These are phyloP conservation scores for Cladophialophora bantiana DNA, from an alignment of 2,329 filamentous ascomycete genomes.

Conservation along the genomic window DNA sequence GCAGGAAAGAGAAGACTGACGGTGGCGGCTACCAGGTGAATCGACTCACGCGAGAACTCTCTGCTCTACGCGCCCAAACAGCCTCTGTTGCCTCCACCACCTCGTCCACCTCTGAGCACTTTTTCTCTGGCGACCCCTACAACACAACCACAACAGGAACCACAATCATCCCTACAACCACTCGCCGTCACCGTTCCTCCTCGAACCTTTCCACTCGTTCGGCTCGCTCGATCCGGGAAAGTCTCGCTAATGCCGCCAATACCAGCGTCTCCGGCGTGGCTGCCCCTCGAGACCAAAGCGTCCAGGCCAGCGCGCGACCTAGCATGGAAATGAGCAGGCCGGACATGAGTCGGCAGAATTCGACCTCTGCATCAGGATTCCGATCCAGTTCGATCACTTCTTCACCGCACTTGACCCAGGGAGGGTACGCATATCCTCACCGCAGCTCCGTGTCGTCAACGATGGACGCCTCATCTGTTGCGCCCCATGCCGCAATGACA, in stretches of 20 bases:
- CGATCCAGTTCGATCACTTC: conserved; percentile 30
- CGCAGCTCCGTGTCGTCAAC: conserved; percentile 33
- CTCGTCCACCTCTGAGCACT: conserved; percentile 61
- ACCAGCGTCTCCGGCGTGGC: conserved; percentile 52
- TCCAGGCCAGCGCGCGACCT: conserved; percentile 34
- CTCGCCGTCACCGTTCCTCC: conserved; percentile 63
- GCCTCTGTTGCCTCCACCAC: conserved; percentile 68
- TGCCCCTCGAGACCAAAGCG: conserved; percentile 49
- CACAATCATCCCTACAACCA: conserved; percentile 61
- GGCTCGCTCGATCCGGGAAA: conserved; percentile 42
- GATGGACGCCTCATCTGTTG: conserved; percentile 11
- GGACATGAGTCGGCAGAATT: conserved; percentile 52
- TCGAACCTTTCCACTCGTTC: conserved; percentile 60
- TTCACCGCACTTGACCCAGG: conserved; percentile 32
- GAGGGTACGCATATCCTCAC: conserved; percentile 29
- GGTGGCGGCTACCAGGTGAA: conserved; percentile 71
- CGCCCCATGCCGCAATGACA: conserved; percentile 26
- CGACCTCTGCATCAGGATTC: conserved; percentile 48
- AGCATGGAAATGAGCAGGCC: conserved; percentile 38
- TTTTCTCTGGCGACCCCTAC: conserved; percentile 43
- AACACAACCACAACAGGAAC: conserved; percentile 52
- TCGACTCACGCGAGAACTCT: conserved; percentile 86
- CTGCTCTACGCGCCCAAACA: conserved; percentile 75
- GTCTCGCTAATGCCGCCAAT: conserved; percentile 34
- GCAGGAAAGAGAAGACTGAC: neutral